Evolutionary conservation across 345 rosid genomes (phyloP).

Genomic region (Carallia brachiata): DNA sequence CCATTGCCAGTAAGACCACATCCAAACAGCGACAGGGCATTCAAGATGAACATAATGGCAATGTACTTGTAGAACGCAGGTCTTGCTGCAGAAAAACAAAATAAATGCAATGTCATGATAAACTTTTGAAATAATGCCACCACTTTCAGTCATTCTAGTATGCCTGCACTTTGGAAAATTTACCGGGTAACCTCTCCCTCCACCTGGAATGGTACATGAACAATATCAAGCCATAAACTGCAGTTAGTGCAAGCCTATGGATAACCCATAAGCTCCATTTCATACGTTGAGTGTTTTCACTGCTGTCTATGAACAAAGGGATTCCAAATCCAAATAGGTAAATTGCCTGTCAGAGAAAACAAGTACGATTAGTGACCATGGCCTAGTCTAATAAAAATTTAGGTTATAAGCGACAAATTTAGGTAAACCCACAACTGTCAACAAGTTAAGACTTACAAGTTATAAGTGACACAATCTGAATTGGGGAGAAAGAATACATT

Average conservation of each 20-base stretch:
- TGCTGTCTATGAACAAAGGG: constrained; percentile 67
- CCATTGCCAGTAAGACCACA: constrained; percentile 62
- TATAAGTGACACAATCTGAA: too few relatives aligned
- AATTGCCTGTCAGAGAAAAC: constrained; percentile 47
- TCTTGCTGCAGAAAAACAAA: constrained; percentile 53
- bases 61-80: constrained; percentile 85
- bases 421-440: too few relatives aligned
- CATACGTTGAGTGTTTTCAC: constrained; percentile 42
- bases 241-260: constrained; percentile 76
- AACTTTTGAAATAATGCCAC: too few relatives aligned
- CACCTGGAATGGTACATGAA: constrained; percentile 77
- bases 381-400: too few relatives aligned
- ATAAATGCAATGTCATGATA: background rate
- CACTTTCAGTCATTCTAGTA: too few relatives aligned
- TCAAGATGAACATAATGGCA: constrained; percentile 57
- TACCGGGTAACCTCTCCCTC: constrained; percentile 89
- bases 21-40: constrained; percentile 59
- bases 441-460: too few relatives aligned
- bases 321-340: constrained; percentile 73
- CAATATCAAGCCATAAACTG: constrained; percentile 61
- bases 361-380: too few relatives aligned
- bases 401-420: background rate
- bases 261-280: constrained; percentile 87
- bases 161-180: constrained; percentile 9
- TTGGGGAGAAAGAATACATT: too few relatives aligned